Conservation (phyloP, 345 rosid species). For the Capsella bursapastoris region DNA sequence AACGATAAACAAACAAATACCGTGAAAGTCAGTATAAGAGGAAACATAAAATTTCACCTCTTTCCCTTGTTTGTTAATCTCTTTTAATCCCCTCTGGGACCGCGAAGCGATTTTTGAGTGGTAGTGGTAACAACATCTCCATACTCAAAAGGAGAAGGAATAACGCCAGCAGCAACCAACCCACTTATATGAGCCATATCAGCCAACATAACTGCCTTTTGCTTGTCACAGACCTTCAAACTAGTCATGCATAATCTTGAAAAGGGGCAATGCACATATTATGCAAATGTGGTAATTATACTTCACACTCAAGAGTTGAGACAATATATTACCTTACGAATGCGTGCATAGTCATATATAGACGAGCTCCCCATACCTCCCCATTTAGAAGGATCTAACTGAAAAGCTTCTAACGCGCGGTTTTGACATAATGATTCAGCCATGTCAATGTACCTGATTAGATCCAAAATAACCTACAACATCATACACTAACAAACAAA, state of each 20-base stretch:
- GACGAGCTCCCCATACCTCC: constrained; percentile 77
- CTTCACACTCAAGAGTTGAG: constrained; percentile 19
- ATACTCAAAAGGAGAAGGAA: constrained; percentile 96
- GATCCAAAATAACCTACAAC: constrained; percentile 13
- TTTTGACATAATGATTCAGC: constrained; percentile 90
- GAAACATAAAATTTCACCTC: constrained; percentile 53
- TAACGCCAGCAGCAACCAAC: constrained; percentile 92
- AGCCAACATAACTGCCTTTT: constrained; percentile 83
- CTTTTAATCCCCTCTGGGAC: constrained; percentile 98
- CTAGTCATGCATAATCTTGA: constrained; percentile 21
- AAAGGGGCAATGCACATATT: not conserved
- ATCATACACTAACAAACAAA: constrained; percentile 16
- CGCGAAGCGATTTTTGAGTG: constrained; percentile 97
- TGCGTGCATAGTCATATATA: constrained; percentile 90
- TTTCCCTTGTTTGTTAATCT: constrained; percentile 82
- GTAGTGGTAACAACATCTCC: constrained; percentile 96
- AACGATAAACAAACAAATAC: constrained; percentile 17
- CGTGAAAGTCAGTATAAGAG: not conserved
- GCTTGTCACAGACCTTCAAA: constrained; percentile 93
- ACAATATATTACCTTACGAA: constrained; percentile 69
- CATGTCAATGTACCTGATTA: constrained; percentile 85
- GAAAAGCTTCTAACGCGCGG: constrained; percentile 89
- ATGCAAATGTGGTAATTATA: constrained; percentile 1
- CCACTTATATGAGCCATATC: constrained; percentile 99
- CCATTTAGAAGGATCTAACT: constrained; percentile 88